phyloP scores from a whole-genome alignment of 805 yeast genomes.

The Saturnispora sanitii region DNA sequence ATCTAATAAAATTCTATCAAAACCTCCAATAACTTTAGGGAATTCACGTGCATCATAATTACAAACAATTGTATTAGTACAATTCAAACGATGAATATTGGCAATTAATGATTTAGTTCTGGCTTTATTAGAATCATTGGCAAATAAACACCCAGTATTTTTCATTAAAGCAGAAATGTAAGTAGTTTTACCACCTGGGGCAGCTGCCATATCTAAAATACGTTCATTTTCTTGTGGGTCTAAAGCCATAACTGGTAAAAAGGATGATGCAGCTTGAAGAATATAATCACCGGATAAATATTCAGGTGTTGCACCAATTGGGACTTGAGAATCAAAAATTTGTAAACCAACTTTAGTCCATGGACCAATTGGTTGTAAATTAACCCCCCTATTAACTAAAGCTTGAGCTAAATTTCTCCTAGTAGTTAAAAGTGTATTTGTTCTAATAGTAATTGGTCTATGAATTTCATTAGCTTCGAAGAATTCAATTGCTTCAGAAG shows the following conservation, averaged over 20 bases:
- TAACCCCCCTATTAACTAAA: conserved; percentile 92
- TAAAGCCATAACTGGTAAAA: conserved; percentile 94
- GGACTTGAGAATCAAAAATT: conserved; percentile 97
- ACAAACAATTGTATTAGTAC: conserved; percentile 93
- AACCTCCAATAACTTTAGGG: conserved; percentile 97
- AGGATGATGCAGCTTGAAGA: conserved; percentile 96
- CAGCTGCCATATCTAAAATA: conserved; percentile 96
- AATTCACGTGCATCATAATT: conserved; percentile 97
- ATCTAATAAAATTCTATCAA: conserved; percentile 87
- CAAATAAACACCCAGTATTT: conserved; percentile 94
- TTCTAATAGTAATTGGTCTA: conserved; percentile 93
- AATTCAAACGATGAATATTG: conserved; percentile 93
- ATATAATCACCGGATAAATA: conserved; percentile 96
- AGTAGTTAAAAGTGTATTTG: conserved; percentile 91
- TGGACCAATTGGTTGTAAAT: conserved; percentile 89
- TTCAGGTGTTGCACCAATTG: conserved; percentile 99
- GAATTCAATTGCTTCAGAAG: conserved; percentile 95
- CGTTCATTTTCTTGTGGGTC: conserved; percentile 97
- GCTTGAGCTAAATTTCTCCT: conserved; percentile 94
- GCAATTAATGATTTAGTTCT: conserved; percentile 96
- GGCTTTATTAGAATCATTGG: conserved; percentile 93
- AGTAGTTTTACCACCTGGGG: conserved; percentile 98
- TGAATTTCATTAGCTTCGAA: conserved; percentile 97
- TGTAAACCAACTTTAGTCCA: conserved; percentile 99
- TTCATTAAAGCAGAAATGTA: conserved; percentile 94